Evolutionary conservation across 345 rosid genomes (phyloP).

Genomic region (Laguncularia racemosa): DNA sequence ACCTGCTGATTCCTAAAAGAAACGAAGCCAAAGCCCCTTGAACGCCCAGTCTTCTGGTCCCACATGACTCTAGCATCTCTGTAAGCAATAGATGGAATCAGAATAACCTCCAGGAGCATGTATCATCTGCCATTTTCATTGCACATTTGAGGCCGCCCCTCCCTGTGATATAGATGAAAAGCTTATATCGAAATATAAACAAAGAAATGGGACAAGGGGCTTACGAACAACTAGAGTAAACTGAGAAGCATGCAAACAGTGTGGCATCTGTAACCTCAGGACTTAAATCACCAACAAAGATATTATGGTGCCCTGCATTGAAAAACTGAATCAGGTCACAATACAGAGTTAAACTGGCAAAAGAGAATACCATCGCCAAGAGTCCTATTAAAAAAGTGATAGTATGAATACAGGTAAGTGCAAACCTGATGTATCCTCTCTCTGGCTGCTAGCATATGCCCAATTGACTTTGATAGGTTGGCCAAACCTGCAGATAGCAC

Average conservation of each 20-base stretch:
- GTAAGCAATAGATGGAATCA: constrained; percentile 5
- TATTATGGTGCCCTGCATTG: constrained; percentile 61
- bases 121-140: too few species aligned
- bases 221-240: constrained; percentile 73
- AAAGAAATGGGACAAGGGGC: constrained; percentile 16
- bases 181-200: neutral
- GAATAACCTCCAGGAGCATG: too few species aligned
- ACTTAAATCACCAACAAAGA: constrained; percentile 93
- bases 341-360: too few species aligned
- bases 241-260: constrained; percentile 67
- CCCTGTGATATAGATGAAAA: too few species aligned
- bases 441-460: constrained; percentile 98
- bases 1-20: constrained; percentile 82
- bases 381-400: too few species aligned
- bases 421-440: constrained; percentile 95
- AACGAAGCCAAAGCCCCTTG: constrained; percentile 93
- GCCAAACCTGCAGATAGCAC: constrained; percentile 60
- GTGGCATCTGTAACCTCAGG: constrained; percentile 91
- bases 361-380: too few species aligned
- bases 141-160: too few species aligned
- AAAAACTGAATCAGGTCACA: neutral
- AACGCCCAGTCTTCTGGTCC: constrained; percentile 97
- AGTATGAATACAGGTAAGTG: neutral
- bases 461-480: constrained; percentile 99
- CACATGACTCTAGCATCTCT: constrained; percentile 95